These are phyloP conservation scores for Sequoia sempervirens DNA, from an alignment of 75 land plant genomes.

Conservation along the genomic window DNA sequence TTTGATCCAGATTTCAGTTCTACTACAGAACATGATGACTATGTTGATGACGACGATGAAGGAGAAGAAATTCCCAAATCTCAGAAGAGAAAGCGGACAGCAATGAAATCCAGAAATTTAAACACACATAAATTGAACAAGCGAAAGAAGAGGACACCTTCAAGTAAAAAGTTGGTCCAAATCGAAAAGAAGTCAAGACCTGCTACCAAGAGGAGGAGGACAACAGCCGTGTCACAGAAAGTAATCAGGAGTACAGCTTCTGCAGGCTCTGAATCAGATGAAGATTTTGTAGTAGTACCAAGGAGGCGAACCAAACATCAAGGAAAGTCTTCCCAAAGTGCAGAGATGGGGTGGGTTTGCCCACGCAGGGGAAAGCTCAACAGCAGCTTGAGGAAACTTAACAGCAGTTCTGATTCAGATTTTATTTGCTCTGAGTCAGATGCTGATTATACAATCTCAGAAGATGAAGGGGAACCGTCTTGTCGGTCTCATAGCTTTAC, in stretches of 20 bases:
- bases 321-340: not conserved
- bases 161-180: slow-evolving; percentile 9
- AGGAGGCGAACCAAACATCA: not conserved
- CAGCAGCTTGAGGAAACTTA: slow-evolving; percentile 28
- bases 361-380: not conserved
- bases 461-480: slow-evolving; percentile 25
- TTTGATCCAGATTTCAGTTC: slow-evolving; percentile 9
- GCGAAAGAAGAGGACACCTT: slow-evolving; percentile 5
- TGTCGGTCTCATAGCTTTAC: slow-evolving; percentile 31
- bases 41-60: slow-evolving; percentile 28
- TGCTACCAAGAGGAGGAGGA: not conserved
- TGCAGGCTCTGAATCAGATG: not conserved
- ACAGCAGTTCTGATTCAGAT: slow-evolving; percentile 29
- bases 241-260: not conserved
- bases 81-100: slow-evolving; percentile 4
- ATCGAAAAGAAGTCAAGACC: slow-evolving; percentile 14
- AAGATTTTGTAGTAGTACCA: not conserved
- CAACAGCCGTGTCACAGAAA: not conserved
- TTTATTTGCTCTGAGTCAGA: slow-evolving; percentile 30
- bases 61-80: slow-evolving; percentile 11
- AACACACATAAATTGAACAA: not conserved
- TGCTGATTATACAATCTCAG: slow-evolving; percentile 27
- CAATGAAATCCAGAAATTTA: slow-evolving; percentile 10
- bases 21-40: slow-evolving; percentile 13
- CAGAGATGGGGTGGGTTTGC: not conserved